Evolutionary conservation across 371 early-diverging fungal genomes (phyloP), one percentile per base, ranked within the genome.

Genomic region (Thermomucor indicae-seudaticae): DNA sequence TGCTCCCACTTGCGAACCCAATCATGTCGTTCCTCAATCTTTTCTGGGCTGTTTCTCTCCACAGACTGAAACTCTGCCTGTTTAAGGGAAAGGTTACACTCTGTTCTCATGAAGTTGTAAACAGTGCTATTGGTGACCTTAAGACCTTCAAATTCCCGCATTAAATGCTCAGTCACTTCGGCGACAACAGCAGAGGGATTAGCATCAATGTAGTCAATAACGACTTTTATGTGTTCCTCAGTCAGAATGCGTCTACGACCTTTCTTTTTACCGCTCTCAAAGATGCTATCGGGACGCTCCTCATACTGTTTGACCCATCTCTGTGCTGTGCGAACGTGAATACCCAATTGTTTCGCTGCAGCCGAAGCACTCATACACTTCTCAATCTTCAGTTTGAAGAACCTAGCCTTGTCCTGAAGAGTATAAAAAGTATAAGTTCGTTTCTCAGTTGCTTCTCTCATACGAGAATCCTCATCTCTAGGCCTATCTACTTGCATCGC

Each of bases 11-110:
- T 40, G 16, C 27, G 37, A 44, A 57, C 43, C 51, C 51, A 45
- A 47, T 51, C 41, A 19, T 50, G 29, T n/a, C 44, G 39, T 31
- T 57, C 43, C 31, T 45, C 5, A 57, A 57, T 46, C 51, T 57
- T 58, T 53, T 17, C 59, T 45, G 32, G 32, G 28, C 59, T 53
- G 30, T 59, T 59, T 49, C 55, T 49, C 30, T 49, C 60, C 16
- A 44, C 29, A 42, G 28, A 44, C 24, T 44, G 4, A 7, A 42
- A 24, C 19, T 42, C 44, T n/a, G 46, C 42, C 38, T 54, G 23
- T 47, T 59, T 59, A 32, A 59, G 35, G 6, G 47, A 47, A 42
- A 58, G 46, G 41, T 39, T 56, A 46, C 57, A 51, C 35, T 51
- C 47, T 1, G 1, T 46, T 51, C 31, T 45, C 51, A 54, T 46